These are phyloP conservation scores for Exophiala dermatitidis DNA, from an alignment of 2,329 filamentous ascomycete species.

Conservation along the genomic window DNA sequence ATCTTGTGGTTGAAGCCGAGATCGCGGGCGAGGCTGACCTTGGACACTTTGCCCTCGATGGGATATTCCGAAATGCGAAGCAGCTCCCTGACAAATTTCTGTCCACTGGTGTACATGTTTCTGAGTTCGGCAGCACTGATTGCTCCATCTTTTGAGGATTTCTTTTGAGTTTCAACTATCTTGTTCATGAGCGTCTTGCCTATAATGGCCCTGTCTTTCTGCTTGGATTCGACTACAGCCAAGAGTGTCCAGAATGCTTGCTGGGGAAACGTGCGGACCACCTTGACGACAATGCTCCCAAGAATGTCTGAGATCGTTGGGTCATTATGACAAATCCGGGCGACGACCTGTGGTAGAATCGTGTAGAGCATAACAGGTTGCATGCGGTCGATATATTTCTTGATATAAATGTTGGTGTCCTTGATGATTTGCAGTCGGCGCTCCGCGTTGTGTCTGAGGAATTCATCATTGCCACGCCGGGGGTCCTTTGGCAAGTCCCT, in stretches of 20 bases:
- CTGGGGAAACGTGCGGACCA: conserved; percentile 79
- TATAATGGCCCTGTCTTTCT: conserved; percentile 58
- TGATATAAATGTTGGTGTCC: conserved; percentile 64
- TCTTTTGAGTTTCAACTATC: conserved; percentile 39
- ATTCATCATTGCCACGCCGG: conserved; percentile 43
- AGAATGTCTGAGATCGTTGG: conserved; percentile 67
- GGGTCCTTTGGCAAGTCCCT: conserved; percentile 54
- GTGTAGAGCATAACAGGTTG: conserved; percentile 46
- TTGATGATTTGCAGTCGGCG: conserved; percentile 59
- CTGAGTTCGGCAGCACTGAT: conserved; percentile 52
- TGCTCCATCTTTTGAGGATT: conserved; percentile 35
- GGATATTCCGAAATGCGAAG: conserved; percentile 72
- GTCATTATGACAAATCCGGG: conserved; percentile 87
- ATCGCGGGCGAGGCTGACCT: conserved; percentile 69
- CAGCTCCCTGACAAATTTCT: conserved; percentile 75
- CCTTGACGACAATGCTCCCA: conserved; percentile 71
- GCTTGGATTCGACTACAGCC: conserved; percentile 74
- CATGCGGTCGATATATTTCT: conserved; percentile 62
- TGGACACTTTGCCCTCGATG: conserved; percentile 61
- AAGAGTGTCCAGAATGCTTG: conserved; percentile 89
- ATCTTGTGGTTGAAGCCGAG: conserved; percentile 77
- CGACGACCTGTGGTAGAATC: conserved; percentile 84
- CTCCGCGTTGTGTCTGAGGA: conserved; percentile 41
- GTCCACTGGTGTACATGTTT: conserved; percentile 65
- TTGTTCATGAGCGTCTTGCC: conserved; percentile 41